A percentile compares a stretch with the other conserved stretches of the same genome.
Conservation (phyloP, 345 rosid species). For the Microthlaspi erraticum region DNA sequence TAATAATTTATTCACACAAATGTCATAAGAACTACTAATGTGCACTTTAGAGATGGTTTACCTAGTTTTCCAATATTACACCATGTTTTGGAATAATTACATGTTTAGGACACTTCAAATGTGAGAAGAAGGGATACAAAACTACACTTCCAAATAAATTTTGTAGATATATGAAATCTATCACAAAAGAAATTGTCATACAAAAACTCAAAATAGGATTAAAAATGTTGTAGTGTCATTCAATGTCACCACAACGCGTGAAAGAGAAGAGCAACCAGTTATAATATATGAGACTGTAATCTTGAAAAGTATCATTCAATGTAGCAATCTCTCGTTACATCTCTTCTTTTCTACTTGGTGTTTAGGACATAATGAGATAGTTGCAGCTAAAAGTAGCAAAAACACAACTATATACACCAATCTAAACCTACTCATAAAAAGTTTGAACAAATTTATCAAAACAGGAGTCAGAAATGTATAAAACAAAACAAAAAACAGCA, state of each 20-base stretch:
- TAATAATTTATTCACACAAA: too few species aligned
- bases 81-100: too few species aligned
- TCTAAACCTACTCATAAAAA: conserved; percentile 32
- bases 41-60: too few species aligned
- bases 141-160: too few species aligned
- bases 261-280: not conserved
- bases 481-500: conserved; percentile 37
- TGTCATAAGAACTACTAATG: too few species aligned
- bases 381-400: conserved; percentile 33
- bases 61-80: too few species aligned
- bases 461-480: conserved; percentile 20
- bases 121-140: too few species aligned
- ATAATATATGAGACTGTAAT: not conserved
- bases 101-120: too few species aligned
- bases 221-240: too few species aligned
- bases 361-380: conserved; percentile 6
- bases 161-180: too few species aligned
- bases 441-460: conserved; percentile 26
- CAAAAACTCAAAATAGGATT: too few species aligned
- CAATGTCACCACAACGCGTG: not conserved
- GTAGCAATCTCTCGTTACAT: conserved; percentile 11
- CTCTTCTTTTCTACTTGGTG: conserved; percentile 10
- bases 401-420: conserved; percentile 48
- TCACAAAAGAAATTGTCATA: too few species aligned
- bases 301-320: conserved; percentile 3